Evolutionary conservation across 2,329 filamentous ascomycete species (phyloP).

Genomic region (Neofusicoccum umdonicola): DNA sequence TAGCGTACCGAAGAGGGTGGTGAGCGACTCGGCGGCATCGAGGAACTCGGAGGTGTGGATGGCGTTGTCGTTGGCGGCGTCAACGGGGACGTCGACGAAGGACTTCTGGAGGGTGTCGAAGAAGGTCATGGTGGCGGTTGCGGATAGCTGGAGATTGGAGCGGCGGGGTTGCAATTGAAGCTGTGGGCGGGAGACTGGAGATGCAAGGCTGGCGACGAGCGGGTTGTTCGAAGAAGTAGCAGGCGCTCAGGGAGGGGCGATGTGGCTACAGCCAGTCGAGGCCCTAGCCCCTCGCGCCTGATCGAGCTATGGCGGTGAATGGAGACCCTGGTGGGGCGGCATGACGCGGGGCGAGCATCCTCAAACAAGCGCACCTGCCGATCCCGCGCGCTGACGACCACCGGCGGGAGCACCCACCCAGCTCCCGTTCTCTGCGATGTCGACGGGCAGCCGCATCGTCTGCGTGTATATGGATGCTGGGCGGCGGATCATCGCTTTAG

Average conservation of each 20-base stretch:
- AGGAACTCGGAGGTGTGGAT: constrained; percentile 85
- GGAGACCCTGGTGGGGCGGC: constrained; percentile 10
- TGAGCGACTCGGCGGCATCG: constrained; percentile 82
- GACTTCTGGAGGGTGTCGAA: constrained; percentile 81
- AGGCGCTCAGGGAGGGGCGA: constrained; percentile 1
- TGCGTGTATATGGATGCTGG: too few relatives aligned
- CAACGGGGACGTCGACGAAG: constrained; percentile 78
- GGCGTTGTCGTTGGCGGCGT: constrained; percentile 67
- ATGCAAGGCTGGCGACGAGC: background rate
- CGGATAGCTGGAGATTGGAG: background rate
- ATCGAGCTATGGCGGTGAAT: constrained; percentile 3
- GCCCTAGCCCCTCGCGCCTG: background rate
- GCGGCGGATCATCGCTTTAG: background rate
- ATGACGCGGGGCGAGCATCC: constrained; percentile 7
- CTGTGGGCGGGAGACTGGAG: background rate
- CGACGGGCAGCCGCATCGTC: background rate
- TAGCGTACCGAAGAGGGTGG: constrained; percentile 74
- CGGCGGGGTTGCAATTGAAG: background rate
- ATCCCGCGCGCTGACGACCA: background rate
- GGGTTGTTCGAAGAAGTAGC: background rate
- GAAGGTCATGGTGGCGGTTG: constrained; percentile 56
- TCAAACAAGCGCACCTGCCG: constrained; percentile 7
- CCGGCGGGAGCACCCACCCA: background rate
- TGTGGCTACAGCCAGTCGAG: constrained; percentile 1
- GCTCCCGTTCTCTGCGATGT: background rate